Evolutionary conservation across 208 protist genomes (phyloP).

Genomic region (Histomonas meleagridis): DNA sequence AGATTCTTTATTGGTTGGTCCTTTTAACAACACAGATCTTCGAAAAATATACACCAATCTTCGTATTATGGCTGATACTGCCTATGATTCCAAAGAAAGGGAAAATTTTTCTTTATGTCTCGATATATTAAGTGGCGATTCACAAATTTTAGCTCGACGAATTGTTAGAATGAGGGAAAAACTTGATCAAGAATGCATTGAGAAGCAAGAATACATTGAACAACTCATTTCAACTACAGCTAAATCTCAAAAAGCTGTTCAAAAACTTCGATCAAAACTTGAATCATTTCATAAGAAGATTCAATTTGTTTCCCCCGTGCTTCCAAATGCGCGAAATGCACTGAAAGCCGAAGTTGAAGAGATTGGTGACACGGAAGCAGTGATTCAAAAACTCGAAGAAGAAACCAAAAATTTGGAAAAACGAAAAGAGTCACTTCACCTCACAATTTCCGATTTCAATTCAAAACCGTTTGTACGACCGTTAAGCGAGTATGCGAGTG

Average conservation of each 20-base stretch:
- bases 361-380: neutral
- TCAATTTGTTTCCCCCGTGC: neutral
- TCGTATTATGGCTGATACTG: neutral
- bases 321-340: neutral
- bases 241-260: neutral
- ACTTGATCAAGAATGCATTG: neutral
- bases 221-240: neutral
- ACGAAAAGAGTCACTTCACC: neutral
- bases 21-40: conserved; percentile 18
- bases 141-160: neutral
- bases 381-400: neutral
- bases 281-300: neutral
- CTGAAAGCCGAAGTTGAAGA: neutral
- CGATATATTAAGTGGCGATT: neutral
- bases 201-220: neutral
- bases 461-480: neutral
- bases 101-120: neutral
- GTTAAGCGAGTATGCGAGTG: neutral
- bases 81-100: neutral
- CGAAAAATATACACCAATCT: neutral
- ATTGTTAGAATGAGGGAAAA: neutral
- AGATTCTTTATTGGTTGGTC: neutral
- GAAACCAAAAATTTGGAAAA: neutral
- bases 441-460: neutral
- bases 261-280: neutral